phyloP scores from a whole-genome alignment of 768 basidiomycete species.

The Clitopilus passeckerianus region DNA sequence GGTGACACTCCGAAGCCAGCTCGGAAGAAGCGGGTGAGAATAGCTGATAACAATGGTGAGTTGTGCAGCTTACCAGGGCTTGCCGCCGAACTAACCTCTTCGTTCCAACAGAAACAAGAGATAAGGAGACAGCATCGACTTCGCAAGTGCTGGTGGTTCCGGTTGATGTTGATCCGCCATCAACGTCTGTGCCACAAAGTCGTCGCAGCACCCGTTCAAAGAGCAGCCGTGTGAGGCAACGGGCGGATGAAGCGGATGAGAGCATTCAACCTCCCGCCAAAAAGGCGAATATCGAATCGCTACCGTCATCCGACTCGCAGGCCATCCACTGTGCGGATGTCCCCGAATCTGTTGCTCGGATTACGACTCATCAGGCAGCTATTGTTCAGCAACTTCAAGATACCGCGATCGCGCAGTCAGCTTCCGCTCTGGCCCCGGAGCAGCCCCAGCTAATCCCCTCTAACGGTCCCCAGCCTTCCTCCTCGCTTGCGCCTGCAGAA shows the following conservation, averaged over 20 bases:
- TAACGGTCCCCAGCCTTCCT: too few relatives aligned
- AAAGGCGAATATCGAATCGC: not conserved
- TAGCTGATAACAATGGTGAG: conserved; percentile 6
- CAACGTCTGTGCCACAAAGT: not conserved
- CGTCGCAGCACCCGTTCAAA: conserved; percentile 13
- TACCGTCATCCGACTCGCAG: not conserved
- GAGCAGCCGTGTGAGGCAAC: conserved; percentile 29
- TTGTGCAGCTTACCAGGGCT: not conserved
- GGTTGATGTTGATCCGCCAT: too few relatives aligned
- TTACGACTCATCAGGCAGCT: too few relatives aligned
- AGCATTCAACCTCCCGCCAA: not conserved
- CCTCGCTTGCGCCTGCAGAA: too few relatives aligned
- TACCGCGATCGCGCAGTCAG: too few relatives aligned
- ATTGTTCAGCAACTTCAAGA: too few relatives aligned
- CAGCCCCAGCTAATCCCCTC: too few relatives aligned
- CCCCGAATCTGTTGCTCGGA: not conserved
- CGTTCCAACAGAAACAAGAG: not conserved
- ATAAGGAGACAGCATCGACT: not conserved
- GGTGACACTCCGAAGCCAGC: conserved; percentile 9
- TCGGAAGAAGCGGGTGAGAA: conserved; percentile 20
- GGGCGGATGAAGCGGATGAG: not conserved
- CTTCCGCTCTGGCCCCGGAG: too few relatives aligned
- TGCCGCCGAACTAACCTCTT: too few relatives aligned
- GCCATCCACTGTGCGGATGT: not conserved
- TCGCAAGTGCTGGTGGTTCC: too few relatives aligned